Evolutionary conservation across 225 moss, liverwort and hornwort species (phyloP), one percentile per base, ranked within the genome.

Genomic region (Bryum argenteum): DNA sequence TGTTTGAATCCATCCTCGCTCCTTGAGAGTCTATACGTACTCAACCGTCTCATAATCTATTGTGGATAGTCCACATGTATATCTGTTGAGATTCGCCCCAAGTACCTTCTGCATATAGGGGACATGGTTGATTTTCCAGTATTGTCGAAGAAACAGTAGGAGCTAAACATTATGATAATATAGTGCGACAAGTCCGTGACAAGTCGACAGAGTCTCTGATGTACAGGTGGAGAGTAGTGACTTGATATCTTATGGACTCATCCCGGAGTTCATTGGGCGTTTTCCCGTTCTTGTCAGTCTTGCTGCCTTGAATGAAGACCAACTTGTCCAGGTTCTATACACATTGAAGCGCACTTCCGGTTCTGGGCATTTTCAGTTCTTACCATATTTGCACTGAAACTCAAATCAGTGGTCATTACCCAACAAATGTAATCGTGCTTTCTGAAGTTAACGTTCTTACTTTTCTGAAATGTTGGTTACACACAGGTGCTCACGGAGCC

Each of bases 211-310:
- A 62, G 23, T 51, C 45, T 28, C 9, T 63, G 59, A 17, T 65
- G 33, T 83, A 72, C 70, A 96, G 96, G 93, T 90, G 83, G 96
- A 96, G 72, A 96, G 96, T 68, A 93, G 96, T 66, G 96, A 96
- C 75, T 85, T 96, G 61, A 93, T 96, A 79, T 87, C 93, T 26
- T 96, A 96, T 79, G 96, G 96, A 62, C 85, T 96, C 75, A 96
- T 96, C 73, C 96, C 96, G 69, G 96, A 96, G 73, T 96, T 96
- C 63, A 96, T 93, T 75, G 96, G 96, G 51, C 89, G 96, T 56
- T 96, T 96, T 43, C 93, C 96, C 82, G 96, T 96, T 59, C 91
- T 96, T 67, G 96, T 96, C 77, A 96, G 96, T 77, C 91, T 96
- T 65, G 79, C 93, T 78, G 96, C 96, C 63, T 78, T 96, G 65